These are phyloP conservation scores for Alternaria dauci DNA, from an alignment of 2,329 filamentous ascomycete species.

Conservation along the genomic window DNA sequence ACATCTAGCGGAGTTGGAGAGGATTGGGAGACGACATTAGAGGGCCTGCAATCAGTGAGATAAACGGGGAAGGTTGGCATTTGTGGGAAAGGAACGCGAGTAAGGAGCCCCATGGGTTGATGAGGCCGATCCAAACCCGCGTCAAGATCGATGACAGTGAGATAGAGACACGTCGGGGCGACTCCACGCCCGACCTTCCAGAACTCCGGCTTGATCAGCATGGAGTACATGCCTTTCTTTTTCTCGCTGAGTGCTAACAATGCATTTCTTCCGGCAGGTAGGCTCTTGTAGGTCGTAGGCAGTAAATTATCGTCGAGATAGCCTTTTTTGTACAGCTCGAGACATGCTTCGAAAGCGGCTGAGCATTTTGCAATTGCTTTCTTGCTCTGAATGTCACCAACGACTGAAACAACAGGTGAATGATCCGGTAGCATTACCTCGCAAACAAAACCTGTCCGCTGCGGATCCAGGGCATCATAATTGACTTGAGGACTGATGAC, in stretches of 20 bases:
- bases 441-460: constrained; percentile 58
- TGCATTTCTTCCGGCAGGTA: constrained; percentile 88
- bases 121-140: constrained; percentile 66
- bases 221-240: constrained; percentile 75
- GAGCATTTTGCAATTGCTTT: constrained; percentile 87
- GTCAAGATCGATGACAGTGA: constrained; percentile 70
- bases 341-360: constrained; percentile 84
- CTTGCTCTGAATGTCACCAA: constrained; percentile 69
- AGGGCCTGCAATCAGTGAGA: constrained; percentile 70
- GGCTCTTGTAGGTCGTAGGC: constrained; percentile 73
- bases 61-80: constrained; percentile 76
- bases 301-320: constrained; percentile 78
- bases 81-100: constrained; percentile 68
- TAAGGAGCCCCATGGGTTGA: constrained; percentile 74
- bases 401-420: constrained; percentile 73
- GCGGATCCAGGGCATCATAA: constrained; percentile 13
- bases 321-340: constrained; percentile 70
- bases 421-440: constrained; percentile 80
- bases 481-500: constrained; percentile 55
- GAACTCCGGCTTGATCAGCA: constrained; percentile 78
- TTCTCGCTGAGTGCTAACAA: constrained; percentile 81
- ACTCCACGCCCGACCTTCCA: constrained; percentile 66
- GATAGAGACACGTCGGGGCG: constrained; percentile 64
- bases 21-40: constrained; percentile 63
- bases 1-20: constrained; percentile 58